phyloP scores from a whole-genome alignment of 305 asterid genomes.

The Solanum hybrid region DNA sequence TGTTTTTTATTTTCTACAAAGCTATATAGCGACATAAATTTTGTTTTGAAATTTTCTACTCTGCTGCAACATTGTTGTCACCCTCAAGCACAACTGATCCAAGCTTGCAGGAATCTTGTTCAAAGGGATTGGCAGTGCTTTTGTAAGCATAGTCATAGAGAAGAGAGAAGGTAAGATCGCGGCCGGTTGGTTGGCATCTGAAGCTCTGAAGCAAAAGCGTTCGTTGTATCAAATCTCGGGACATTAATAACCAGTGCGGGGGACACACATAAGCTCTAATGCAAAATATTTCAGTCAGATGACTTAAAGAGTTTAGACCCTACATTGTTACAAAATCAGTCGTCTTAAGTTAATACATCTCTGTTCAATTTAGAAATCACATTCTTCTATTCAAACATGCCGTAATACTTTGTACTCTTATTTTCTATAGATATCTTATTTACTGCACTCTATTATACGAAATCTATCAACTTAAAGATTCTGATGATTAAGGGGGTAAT shows the following conservation, averaged over 20 bases:
- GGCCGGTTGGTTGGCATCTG: not conserved
- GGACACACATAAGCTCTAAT: not conserved
- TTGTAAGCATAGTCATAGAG: too few relatives aligned
- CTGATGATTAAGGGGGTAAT: not conserved
- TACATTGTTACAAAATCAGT: not conserved
- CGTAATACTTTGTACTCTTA: not conserved
- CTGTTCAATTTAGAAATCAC: not conserved
- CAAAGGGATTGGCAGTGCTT: too few relatives aligned
- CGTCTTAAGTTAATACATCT: not conserved
- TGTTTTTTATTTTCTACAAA: not conserved
- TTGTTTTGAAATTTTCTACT: not conserved
- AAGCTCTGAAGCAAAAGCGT: not conserved
- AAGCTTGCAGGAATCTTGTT: not conserved
- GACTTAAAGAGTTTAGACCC: not conserved
- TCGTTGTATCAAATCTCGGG: not conserved
- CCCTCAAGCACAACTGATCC: not conserved
- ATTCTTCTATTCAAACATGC: not conserved
- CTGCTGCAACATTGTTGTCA: not conserved
- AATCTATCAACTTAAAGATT: not conserved
- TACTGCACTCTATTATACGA: not conserved
- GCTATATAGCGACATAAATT: not conserved
- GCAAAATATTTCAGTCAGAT: too few relatives aligned
- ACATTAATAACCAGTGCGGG: not conserved
- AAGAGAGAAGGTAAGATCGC: not conserved
- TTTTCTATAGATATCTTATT: not conserved